A percentile compares a stretch with the other conserved stretches of the same genome.
phyloP scores from a whole-genome alignment of 1,284 basidiomycete genomes.

The Sphaerobolus stellatus region DNA sequence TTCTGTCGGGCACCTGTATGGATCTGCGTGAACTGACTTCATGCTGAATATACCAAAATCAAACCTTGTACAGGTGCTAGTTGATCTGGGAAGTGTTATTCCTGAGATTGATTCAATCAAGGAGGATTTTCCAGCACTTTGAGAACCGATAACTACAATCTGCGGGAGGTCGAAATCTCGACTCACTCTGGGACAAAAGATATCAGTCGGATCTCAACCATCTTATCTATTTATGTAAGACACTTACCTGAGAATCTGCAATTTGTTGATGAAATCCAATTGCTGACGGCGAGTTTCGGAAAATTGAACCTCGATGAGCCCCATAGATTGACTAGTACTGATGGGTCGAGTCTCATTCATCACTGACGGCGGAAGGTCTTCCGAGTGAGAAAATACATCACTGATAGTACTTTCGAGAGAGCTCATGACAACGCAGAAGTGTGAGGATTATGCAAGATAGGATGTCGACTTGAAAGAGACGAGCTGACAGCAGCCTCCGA shows the following conservation, averaged over 20 bases:
- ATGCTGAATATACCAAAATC: conserved; percentile 9
- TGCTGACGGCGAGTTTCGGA: conserved; percentile 11
- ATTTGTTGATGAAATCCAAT: conserved; percentile 16
- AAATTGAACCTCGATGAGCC: too few species aligned
- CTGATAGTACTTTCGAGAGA: too few species aligned
- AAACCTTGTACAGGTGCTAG: conserved; percentile 66
- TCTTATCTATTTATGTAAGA: not conserved
- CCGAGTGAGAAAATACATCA: too few species aligned
- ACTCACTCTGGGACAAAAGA: conserved; percentile 45
- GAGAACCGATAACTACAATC: conserved; percentile 68
- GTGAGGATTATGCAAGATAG: too few species aligned
- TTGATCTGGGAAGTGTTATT: conserved; percentile 63
- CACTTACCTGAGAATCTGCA: conserved; percentile 19
- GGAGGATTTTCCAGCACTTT: conserved; percentile 72
- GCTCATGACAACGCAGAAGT: too few species aligned
- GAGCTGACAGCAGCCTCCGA: too few species aligned
- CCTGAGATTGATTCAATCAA: conserved; percentile 74
- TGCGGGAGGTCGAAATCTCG: conserved; percentile 67
- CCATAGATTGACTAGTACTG: too few species aligned
- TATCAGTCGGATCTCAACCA: not conserved
- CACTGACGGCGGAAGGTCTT: too few species aligned
- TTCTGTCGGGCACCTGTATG: conserved; percentile 66
- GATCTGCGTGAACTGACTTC: not conserved
- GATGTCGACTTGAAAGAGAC: too few species aligned
- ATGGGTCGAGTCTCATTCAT: too few species aligned